Base-by-base conservation (phyloP, 805 yeast genomes). In the Pichia nakasei region DNA sequence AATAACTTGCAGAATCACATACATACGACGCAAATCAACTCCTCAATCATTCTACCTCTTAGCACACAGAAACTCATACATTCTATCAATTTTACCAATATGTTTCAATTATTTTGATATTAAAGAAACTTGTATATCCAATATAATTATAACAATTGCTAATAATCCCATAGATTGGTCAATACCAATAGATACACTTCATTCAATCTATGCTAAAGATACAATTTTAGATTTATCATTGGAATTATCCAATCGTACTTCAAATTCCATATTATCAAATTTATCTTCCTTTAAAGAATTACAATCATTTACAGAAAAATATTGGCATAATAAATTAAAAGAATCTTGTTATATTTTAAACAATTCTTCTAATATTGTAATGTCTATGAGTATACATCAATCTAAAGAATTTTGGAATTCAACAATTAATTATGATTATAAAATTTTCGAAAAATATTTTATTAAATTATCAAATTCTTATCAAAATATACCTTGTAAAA, bases 331-430 rank as follows among this genome's bases (percentile, higher is more conserved):
- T 57, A 87, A 79, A 47, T 64, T 87, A 57, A 91, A 93, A 55
- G 97, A 91, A 56, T 74, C 87, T 5, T 78, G 87, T 54, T 86
- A 72, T 54, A 76, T 87, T 0, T 59, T 84, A 32, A 78, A 81
- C 50, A 95, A 95, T 0, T 73, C 77, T n/a, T 72, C 95, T 6
- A 86, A 83, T 48, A 72, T 78, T 2, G 75, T 91, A n/a, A 83
- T 91, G 95, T 70, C 70, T 22, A 64, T 91, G 43, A 75, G 93
- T 6, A 79, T 76, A 48, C 69, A 68, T 1, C 80, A 82, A 41
- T 73, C 91, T 0, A 61, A 66, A 21, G 55, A 56, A 1, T 65
- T 87, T 39, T 84, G 89, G 84, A 51, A 65, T 1, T 52, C 69
- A 65, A 56, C 63, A 46, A 32, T 48, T 38, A 42, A 57, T 44